Conservation (phyloP, 2,329 filamentous ascomycete genomes). For the Chrysosporium keratinophilum region DNA sequence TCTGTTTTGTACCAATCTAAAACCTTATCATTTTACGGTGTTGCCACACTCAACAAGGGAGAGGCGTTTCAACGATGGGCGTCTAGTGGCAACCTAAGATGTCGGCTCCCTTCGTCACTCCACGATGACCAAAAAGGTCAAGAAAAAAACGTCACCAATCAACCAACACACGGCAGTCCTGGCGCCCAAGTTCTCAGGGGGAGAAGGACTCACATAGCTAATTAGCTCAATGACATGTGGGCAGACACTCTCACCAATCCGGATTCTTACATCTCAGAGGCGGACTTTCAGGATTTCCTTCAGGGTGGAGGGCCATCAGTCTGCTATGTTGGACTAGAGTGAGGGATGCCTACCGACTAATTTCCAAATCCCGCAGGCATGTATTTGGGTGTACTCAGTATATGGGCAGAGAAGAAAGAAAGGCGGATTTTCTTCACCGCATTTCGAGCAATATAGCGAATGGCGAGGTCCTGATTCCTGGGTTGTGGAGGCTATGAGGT, state of each 20-base stretch:
- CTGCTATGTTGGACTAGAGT: neutral
- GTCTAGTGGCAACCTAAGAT: neutral
- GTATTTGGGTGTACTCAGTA: neutral
- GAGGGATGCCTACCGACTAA: neutral
- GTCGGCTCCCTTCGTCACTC: neutral
- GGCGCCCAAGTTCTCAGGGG: neutral
- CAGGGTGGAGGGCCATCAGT: neutral
- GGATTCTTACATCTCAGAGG: neutral
- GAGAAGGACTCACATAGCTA: too few relatives aligned
- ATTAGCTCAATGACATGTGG: neutral
- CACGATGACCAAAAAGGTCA: neutral
- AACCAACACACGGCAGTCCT: neutral
- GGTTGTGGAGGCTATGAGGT: constrained; percentile 1
- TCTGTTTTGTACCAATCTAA: neutral
- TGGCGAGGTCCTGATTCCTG: neutral
- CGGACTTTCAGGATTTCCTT: neutral
- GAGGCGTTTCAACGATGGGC: neutral
- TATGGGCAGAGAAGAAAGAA: neutral
- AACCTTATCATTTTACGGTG: constrained; percentile 4
- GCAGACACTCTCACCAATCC: too few relatives aligned
- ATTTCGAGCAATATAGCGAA: neutral
- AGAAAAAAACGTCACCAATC: neutral
- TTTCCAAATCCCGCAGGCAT: neutral
- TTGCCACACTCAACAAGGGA: neutral
- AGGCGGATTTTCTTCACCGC: neutral